Percentiles rank a stretch among this genome's conserved stretches.
Evolutionary conservation across 2,329 filamentous ascomycete species (phyloP).

Genomic region (Aspergillus ibericus): DNA sequence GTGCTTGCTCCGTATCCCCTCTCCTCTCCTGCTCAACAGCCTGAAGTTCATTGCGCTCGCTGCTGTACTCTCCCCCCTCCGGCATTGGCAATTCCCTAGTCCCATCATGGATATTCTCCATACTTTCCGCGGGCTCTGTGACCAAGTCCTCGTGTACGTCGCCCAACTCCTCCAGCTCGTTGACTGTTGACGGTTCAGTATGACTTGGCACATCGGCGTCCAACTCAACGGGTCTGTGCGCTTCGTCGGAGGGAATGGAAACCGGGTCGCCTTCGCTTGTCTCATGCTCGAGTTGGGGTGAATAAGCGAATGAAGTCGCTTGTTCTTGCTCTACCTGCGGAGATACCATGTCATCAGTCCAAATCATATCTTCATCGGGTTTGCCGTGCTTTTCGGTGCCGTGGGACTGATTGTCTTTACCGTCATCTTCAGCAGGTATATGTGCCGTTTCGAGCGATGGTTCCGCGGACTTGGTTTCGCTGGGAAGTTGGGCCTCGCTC

Average conservation of each 20-base stretch:
- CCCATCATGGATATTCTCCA: not conserved
- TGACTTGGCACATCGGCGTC: conserved; percentile 6
- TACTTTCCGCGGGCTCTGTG: not conserved
- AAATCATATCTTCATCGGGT: conserved; percentile 40
- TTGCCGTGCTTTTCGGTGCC: conserved; percentile 38
- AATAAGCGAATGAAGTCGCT: conserved; percentile 35
- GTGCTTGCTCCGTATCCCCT: not conserved
- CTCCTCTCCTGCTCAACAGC: not conserved
- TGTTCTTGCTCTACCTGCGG: conserved; percentile 45
- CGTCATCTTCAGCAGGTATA: conserved; percentile 42
- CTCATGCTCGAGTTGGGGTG: conserved; percentile 33
- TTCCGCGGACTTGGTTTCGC: conserved; percentile 21
- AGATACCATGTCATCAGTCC: conserved; percentile 47
- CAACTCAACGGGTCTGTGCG: not conserved
- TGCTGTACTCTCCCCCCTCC: not conserved
- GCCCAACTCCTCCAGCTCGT: conserved; percentile 6
- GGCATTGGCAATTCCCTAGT: not conserved
- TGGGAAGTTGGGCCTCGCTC: conserved; percentile 16
- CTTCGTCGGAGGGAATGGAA: conserved; percentile 21
- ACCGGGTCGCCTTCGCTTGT: conserved; percentile 15
- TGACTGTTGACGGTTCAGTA: conserved; percentile 1
- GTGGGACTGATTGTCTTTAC: conserved; percentile 49
- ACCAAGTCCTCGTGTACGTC: not conserved
- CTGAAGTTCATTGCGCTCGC: not conserved
- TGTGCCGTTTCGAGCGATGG: conserved; percentile 28